A percentile compares a stretch with the other conserved stretches of the same genome.
These are phyloP conservation scores for Colletotrichum lindemuthianum DNA, from an alignment of 2,329 filamentous ascomycete species.

Conservation along the genomic window DNA sequence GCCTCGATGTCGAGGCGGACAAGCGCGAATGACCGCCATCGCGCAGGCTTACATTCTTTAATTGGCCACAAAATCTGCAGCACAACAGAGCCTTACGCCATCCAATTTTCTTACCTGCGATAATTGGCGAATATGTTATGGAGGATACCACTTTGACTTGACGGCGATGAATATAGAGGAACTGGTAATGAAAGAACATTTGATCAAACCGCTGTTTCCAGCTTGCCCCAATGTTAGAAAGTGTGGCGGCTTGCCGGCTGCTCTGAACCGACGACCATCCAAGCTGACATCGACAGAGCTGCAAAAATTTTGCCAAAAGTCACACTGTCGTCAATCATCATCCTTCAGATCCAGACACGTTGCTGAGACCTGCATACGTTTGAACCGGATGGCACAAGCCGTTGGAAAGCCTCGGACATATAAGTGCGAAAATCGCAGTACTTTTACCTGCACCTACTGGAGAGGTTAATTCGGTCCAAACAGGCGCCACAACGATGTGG, in stretches of 20 bases:
- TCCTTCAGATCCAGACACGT: conserved; percentile 4
- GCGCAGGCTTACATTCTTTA: neutral
- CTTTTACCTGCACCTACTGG: neutral
- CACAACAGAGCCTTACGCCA: conserved; percentile 20
- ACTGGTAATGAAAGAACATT: conserved; percentile 16
- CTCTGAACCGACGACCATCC: no score
- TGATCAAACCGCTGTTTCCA: neutral
- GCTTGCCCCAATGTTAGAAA: no score
- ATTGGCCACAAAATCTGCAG: conserved; percentile 13
- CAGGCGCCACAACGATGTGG: neutral
- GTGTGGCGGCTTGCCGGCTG: no score
- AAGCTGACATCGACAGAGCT: neutral
- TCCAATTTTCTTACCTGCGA: conserved; percentile 5
- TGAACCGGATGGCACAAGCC: neutral
- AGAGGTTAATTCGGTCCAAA: neutral
- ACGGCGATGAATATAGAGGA: conserved; percentile 12
- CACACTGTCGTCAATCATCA: neutral
- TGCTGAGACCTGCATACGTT: conserved; percentile 10
- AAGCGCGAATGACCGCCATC: conserved; percentile 16
- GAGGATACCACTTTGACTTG: conserved; percentile 32
- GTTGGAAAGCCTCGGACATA: conserved; percentile 14
- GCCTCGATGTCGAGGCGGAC: conserved; percentile 11
- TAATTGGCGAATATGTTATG: conserved; percentile 6
- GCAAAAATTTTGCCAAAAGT: neutral
- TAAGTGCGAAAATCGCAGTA: conserved; percentile 20